Base-by-base conservation (phyloP, 202 grass and related monocot species). In the Brachypodium distachyon region DNA sequence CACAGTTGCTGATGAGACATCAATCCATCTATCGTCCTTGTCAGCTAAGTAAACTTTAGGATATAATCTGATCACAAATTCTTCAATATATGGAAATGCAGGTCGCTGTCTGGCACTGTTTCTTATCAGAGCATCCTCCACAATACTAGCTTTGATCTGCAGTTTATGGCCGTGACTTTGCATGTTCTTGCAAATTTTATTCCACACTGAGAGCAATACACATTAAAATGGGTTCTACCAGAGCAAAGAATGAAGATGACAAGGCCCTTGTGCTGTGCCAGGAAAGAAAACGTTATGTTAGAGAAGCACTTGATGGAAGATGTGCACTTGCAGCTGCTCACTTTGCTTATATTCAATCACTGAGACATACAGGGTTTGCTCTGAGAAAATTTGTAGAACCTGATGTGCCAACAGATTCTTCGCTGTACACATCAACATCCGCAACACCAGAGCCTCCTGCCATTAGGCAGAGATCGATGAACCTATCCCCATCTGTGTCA, bases 281-380 rank as follows among this genome's bases (percentile, higher is more conserved):
- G 27, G 92, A 99, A 80, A 92, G 96, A 81, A 99, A 85, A 63
- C 82, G 85, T n/a, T 84, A 87, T 87, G 87, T 99, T 73, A 90
- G 73, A 83, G 79, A 92, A 89, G 96, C 96, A 61, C 77, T 99
- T 41, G 89, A 99, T 67, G 87, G 92, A 79, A 90, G 96, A 79
- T 95, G 92, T 82, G 88, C 74, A 57, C 73, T 99, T 22, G 96
- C 96, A 46, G 81, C 80, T 81, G 70, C 85, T 77, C 92, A 99
- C 78, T 82, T 96, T 58, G 80, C 92, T 47, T 95, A 99, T 71
- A 87, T 95, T 40, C 89, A 99, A 41, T 99, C 96, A 10, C 87
- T 99, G 53, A 90, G 85, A 81, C 87, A 93, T 47, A 89, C 85
- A 23, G 96, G 96, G 18, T 86, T 86, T 72, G 92, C 96, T 57